Conservation (phyloP, 2,329 filamentous ascomycete species). For the Pyricularia grisea region DNA sequence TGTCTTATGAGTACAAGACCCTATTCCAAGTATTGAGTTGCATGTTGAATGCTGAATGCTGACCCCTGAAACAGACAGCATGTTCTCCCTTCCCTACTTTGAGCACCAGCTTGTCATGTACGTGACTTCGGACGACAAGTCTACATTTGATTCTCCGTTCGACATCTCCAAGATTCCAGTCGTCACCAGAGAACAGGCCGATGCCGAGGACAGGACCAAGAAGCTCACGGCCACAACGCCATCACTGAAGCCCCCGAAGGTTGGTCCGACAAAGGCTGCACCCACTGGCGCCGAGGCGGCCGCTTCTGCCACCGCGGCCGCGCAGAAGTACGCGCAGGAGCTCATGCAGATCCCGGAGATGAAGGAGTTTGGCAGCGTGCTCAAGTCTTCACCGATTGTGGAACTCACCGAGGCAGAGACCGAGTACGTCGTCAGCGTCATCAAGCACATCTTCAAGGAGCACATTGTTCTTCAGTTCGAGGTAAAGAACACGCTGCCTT, state of each 20-base stretch:
- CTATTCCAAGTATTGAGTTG: constrained; percentile 9
- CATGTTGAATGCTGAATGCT: no score
- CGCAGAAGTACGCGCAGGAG: constrained; percentile 83
- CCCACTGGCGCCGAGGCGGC: constrained; percentile 62
- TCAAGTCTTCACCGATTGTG: constrained; percentile 80
- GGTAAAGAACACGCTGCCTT: constrained; percentile 91
- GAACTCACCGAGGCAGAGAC: constrained; percentile 96
- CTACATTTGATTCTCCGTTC: constrained; percentile 76
- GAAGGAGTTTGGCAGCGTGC: constrained; percentile 76
- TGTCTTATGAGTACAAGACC: constrained; percentile 14
- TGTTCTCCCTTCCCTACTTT: constrained; percentile 89
- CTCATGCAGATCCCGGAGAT: constrained; percentile 85
- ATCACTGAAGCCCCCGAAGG: constrained; percentile 85
- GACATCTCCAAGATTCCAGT: constrained; percentile 86
- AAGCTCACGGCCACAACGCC: constrained; percentile 90
- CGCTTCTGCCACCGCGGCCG: constrained; percentile 67
- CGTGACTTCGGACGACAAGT: constrained; percentile 83
- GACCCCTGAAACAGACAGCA: constrained; percentile 56
- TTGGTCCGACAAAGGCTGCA: constrained; percentile 64
- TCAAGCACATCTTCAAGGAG: constrained; percentile 98
- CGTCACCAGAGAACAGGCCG: constrained; percentile 89
- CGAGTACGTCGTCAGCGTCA: constrained; percentile 85
- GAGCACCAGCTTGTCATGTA: constrained; percentile 98
- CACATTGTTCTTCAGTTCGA: constrained; percentile 94
- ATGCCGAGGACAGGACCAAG: constrained; percentile 93